Evolutionary conservation across 2,329 filamentous ascomycete genomes (phyloP).

Genomic region (Dactylonectria estremocensis): DNA sequence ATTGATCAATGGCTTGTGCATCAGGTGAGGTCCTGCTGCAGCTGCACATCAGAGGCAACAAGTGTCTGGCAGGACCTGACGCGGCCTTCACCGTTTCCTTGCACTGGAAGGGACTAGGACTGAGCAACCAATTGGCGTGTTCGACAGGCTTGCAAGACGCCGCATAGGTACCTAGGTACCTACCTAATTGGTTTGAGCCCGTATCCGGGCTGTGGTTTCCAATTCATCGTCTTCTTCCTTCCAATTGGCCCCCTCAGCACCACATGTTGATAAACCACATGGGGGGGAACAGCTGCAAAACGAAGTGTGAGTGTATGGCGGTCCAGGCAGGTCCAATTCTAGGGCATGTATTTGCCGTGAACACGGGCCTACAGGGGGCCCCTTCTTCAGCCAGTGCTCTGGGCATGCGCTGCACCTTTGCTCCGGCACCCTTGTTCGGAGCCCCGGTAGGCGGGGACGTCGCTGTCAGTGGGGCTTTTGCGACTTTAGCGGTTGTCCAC

Average conservation of each 20-base stretch:
- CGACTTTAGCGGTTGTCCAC: conserved; percentile 27
- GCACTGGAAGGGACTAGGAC: not conserved
- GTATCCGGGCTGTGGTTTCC: not conserved
- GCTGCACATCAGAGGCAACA: not conserved
- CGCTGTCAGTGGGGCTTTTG: conserved; percentile 26
- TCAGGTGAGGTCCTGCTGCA: conserved; percentile 1
- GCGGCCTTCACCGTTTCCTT: not conserved
- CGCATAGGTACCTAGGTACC: not conserved
- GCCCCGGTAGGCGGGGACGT: conserved; percentile 10
- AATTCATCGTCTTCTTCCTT: not conserved
- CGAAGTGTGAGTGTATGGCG: conserved; percentile 1
- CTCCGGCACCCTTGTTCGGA: conserved; percentile 10
- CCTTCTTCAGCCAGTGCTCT: not conserved
- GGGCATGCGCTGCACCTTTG: not conserved
- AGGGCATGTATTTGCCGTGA: conserved; percentile 11
- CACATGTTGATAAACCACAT: not conserved
- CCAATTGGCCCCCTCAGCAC: no score
- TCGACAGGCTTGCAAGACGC: not conserved
- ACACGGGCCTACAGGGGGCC: conserved; percentile 12
- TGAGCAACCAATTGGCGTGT: not conserved
- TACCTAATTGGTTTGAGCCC: not conserved
- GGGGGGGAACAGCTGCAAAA: not conserved
- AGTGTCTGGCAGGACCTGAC: not conserved
- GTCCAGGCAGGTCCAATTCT: conserved; percentile 15
- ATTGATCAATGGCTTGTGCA: not conserved